phyloP scores from a whole-genome alignment of 306 rosid species.

The Inga leiocalycina region DNA sequence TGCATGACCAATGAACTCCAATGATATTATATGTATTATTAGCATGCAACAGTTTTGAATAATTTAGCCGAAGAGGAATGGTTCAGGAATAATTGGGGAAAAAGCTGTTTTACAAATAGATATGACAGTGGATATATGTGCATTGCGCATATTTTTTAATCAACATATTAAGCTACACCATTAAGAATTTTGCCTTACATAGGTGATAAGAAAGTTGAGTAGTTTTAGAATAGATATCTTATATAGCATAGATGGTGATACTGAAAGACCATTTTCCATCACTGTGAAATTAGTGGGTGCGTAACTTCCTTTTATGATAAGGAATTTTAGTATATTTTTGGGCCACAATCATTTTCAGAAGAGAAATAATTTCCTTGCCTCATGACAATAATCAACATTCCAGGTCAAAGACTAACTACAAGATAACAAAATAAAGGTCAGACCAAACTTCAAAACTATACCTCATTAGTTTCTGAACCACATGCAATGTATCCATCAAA shows the following conservation, averaged over 20 bases:
- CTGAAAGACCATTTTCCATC: neutral
- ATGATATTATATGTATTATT: constrained; percentile 14
- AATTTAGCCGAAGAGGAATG: neutral
- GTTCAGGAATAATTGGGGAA: neutral
- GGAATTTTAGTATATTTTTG: neutral
- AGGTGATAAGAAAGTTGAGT: neutral
- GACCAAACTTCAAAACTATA: constrained; percentile 17
- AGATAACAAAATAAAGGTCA: neutral
- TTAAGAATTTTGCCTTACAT: neutral
- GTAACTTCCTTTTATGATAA: constrained; percentile 9
- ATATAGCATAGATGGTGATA: neutral
- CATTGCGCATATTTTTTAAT: neutral
- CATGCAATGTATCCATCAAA: constrained; percentile 69
- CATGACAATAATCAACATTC: neutral
- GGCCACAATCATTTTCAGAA: neutral
- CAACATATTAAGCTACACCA: constrained; percentile 1
- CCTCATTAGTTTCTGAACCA: constrained; percentile 89
- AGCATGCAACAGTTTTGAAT: constrained; percentile 1
- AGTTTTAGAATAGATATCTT: neutral
- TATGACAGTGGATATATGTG: neutral
- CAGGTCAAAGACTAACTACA: neutral
- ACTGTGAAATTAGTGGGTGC: constrained; percentile 3
- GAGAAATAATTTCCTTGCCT: constrained; percentile 9
- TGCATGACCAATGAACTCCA: constrained; percentile 21
- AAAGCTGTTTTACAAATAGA: neutral